Conservation (phyloP, 1,139 yeast species). For the Kodamaea ohmeri region DNA sequence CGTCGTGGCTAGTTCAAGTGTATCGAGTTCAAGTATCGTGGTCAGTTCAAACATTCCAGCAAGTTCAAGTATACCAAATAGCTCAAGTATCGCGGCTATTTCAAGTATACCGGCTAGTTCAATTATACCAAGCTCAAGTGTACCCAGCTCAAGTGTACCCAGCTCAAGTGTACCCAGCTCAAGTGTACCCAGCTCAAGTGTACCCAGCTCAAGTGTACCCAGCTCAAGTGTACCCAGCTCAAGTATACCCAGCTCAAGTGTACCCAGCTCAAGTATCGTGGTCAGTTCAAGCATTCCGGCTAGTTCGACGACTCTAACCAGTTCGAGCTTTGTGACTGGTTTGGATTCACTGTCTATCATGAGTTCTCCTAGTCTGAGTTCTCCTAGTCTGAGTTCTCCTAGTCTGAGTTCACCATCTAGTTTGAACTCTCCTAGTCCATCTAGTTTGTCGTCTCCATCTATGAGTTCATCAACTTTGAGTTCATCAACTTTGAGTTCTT, state of each 20-base stretch:
- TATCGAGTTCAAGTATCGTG: not conserved
- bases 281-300: not conserved
- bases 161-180: too few relatives aligned
- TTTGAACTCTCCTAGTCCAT: too few relatives aligned
- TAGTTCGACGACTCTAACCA: not conserved
- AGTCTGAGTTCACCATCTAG: too few relatives aligned
- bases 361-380: too few relatives aligned
- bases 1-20: not conserved
- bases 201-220: not conserved
- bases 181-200: too few relatives aligned
- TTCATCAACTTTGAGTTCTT: too few relatives aligned
- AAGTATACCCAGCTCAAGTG: not conserved
- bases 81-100: not conserved
- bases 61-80: not conserved
- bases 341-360: not conserved
- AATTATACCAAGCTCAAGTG: too few relatives aligned
- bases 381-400: too few relatives aligned
- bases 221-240: not conserved
- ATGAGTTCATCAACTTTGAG: too few relatives aligned
- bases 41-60: not conserved
- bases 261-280: not conserved
- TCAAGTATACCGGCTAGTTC: not conserved
- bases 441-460: too few relatives aligned
- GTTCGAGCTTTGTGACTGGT: not conserved
- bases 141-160: too few relatives aligned